Evolutionary conservation across 2,329 filamentous ascomycete species (phyloP), one percentile per base, ranked within the genome.

Genomic region (Fusarium sublunatum): DNA sequence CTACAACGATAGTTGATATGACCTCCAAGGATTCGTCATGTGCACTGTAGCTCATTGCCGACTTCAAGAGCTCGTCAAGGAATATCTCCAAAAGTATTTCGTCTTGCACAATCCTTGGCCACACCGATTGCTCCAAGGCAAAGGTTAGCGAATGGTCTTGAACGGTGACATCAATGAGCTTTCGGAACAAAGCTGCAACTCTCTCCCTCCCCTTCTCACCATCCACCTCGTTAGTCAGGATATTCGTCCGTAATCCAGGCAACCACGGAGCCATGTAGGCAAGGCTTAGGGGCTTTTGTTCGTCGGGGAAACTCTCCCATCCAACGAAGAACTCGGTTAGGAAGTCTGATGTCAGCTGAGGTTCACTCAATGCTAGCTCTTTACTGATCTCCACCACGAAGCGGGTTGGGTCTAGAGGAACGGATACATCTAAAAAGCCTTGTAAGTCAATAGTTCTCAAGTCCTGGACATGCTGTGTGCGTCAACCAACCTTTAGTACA

Each of bases 231-330:
- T 80, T 80, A 5, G 83, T 79, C 15, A 91, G 76, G 4, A 90
- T 79, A 51, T 83, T 82, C 3, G 82, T 85, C 43, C 88, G 83
- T 31, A 91, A 74, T 11, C 86, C 83, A 6, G 84, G 80, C 34
- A 91, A 77, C 88, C 88, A 91, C 2, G 88, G 88, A 6, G 87
- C 85, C 85, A 91, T 88, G 70, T 91, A 91, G 6, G 87, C 84
- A 28, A 91, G 78, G 64, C 87, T 88, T 24, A 90, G 72, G 1
- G 87, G 86, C 64, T 88, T 86, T 70, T 91, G 88, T 53, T 89
- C 85, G 31, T 88, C 84, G 1, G 86, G 83, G 66, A 90, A 88
- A 68, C 87, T 89, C 64, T 89, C 87, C 88, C 88, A 91, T 15
- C 88, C 86, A 24, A 89, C 86, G 56, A 91, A 90, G 70, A 91